Conservation (phyloP, 805 yeast genomes). For the Danielia reshetovae region DNA sequence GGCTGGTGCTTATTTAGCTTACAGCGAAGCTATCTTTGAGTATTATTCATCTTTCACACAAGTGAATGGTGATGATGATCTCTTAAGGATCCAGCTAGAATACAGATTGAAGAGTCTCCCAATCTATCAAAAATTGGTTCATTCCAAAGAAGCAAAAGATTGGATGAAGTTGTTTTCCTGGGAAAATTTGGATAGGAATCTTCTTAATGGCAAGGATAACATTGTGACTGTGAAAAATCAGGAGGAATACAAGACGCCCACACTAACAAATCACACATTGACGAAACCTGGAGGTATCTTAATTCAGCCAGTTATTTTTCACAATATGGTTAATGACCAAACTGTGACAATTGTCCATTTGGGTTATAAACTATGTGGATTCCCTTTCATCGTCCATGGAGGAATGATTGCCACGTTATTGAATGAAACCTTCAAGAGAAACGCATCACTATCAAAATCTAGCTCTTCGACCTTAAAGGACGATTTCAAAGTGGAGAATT, state of each 20-base stretch:
- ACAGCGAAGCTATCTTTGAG: constrained; percentile 28
- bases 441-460: constrained; percentile 38
- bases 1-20: constrained; percentile 32
- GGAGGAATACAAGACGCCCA: constrained; percentile 11
- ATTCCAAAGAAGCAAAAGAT: constrained; percentile 41
- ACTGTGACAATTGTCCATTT: constrained; percentile 67
- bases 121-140: constrained; percentile 46
- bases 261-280: constrained; percentile 42
- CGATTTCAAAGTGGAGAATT: constrained; percentile 37
- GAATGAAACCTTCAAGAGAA: constrained; percentile 68
- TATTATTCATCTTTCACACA: constrained; percentile 24
- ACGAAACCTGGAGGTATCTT: constrained; percentile 76
- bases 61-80: constrained; percentile 18
- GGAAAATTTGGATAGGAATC: constrained; percentile 40
- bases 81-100: constrained; percentile 40
- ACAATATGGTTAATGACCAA: constrained; percentile 51
- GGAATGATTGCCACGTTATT: constrained; percentile 79
- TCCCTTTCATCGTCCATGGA: constrained; percentile 85
- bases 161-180: constrained; percentile 44
- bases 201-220: constrained; percentile 20
- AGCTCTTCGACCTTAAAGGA: constrained; percentile 36
- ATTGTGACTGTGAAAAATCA: constrained; percentile 3
- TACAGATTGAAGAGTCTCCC: constrained; percentile 46
- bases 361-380: constrained; percentile 79
- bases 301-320: constrained; percentile 66